Evolutionary conservation across 805 yeast genomes (phyloP).

Genomic region (Wickerhamomyces chambardii): DNA sequence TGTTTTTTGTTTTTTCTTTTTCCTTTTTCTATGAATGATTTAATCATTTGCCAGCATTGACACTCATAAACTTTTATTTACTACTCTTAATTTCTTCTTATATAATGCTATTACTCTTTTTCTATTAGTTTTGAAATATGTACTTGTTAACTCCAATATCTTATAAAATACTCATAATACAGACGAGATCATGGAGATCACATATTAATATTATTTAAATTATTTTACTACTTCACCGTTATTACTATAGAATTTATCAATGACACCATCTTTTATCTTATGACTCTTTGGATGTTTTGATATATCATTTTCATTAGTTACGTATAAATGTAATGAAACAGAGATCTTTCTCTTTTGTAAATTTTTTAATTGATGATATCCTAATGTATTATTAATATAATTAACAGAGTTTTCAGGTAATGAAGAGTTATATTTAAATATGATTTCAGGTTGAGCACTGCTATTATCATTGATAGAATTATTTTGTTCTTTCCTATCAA

Average conservation of each 20-base stretch:
- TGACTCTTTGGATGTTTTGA: not conserved
- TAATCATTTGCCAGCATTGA: not conserved
- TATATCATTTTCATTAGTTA: constrained; percentile 20
- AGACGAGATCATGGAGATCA: too few species aligned
- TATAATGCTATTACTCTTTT: too few species aligned
- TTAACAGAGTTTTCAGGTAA: constrained; percentile 27
- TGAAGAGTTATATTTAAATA: constrained; percentile 1
- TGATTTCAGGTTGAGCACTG: constrained; percentile 1
- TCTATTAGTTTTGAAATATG: too few species aligned
- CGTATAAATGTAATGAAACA: constrained; percentile 37
- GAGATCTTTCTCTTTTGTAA: constrained; percentile 20
- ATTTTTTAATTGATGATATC: constrained; percentile 33
- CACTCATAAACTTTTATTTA: too few species aligned
- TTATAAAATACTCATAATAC: too few species aligned
- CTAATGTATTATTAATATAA: constrained; percentile 36
- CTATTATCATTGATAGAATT: constrained; percentile 5
- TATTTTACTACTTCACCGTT: not conserved
- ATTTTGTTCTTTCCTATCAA: constrained; percentile 15
- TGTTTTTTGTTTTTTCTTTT: too few species aligned
- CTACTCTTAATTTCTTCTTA: too few species aligned
- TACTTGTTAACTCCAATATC: too few species aligned
- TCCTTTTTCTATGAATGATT: too few species aligned
- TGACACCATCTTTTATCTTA: too few species aligned
- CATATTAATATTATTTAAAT: not conserved
- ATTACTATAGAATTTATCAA: not conserved